These are phyloP conservation scores for Linnemannia elongata DNA, from an alignment of 192 early-diverging fungal species.

Conservation along the genomic window DNA sequence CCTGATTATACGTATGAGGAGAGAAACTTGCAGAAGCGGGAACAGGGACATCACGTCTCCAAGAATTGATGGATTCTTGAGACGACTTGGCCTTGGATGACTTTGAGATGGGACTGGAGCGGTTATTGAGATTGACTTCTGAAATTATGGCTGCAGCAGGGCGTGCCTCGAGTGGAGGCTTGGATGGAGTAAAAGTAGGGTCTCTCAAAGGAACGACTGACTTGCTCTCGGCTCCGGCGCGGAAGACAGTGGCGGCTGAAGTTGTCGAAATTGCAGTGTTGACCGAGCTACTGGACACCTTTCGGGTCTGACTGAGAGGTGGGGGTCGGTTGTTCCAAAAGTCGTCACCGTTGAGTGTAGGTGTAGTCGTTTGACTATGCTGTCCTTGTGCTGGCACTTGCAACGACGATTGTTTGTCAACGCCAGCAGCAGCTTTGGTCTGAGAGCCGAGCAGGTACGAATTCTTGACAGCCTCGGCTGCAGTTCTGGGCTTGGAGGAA, in stretches of 20 bases:
- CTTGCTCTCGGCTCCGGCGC: neutral
- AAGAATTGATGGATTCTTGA: neutral
- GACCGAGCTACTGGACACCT: neutral
- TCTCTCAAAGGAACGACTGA: neutral
- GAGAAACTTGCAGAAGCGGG: neutral
- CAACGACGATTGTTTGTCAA: neutral
- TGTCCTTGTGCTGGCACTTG: neutral
- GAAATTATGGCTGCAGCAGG: neutral
- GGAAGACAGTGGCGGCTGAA: neutral
- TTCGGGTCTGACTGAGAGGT: neutral
- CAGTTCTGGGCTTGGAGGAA: neutral
- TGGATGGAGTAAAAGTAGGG: neutral
- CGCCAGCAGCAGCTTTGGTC: neutral
- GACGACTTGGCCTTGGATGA: neutral
- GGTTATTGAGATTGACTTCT: neutral
- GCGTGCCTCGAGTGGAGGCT: neutral
- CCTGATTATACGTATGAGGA: neutral
- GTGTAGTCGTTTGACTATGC: neutral
- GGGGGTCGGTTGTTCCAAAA: neutral
- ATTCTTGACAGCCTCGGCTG: too few species aligned
- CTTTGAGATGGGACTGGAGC: neutral
- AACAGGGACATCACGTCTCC: neutral
- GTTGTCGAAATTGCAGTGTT: neutral
- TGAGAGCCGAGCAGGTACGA: neutral
- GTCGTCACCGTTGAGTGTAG: neutral